phyloP scores from a whole-genome alignment of 2,329 filamentous ascomycete genomes.

The Penicillium sp. region DNA sequence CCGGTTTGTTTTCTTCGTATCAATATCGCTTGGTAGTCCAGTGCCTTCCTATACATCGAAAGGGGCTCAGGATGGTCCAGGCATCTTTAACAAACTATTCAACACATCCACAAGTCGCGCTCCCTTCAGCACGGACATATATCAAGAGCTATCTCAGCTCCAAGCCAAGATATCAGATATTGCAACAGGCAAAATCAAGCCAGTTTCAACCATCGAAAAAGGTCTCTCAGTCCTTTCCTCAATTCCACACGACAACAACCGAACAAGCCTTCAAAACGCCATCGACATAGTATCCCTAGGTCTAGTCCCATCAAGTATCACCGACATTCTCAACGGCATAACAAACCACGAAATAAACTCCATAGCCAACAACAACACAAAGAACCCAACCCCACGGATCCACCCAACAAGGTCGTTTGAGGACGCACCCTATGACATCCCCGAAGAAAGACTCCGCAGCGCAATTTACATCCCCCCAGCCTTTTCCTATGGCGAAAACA shows the following conservation, averaged over 20 bases:
- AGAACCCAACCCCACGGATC: neutral
- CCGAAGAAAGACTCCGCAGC: slow-evolving; percentile 1
- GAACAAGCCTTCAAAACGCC: neutral
- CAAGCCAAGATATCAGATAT: neutral
- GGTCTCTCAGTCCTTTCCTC: neutral
- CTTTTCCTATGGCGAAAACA: neutral
- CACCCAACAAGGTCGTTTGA: neutral
- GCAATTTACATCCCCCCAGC: slow-evolving; percentile 3
- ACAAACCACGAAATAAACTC: slow-evolving; percentile 6
- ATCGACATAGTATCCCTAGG: neutral
- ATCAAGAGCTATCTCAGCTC: neutral
- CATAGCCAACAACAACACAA: slow-evolving; percentile 4
- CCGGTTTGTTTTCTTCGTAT: neutral
- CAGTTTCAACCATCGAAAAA: neutral
- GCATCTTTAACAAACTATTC: neutral
- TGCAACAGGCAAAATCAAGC: neutral
- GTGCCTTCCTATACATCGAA: neutral
- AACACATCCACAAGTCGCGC: neutral
- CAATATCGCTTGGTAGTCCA: neutral
- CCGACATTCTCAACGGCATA: neutral
- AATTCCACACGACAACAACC: neutral
- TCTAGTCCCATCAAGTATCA: neutral
- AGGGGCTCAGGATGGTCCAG: neutral
- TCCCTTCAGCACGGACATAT: neutral
- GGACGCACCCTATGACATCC: slow-evolving; percentile 6